Conservation (phyloP, 257 asterid genomes). For the Solanum pennellii region DNA sequence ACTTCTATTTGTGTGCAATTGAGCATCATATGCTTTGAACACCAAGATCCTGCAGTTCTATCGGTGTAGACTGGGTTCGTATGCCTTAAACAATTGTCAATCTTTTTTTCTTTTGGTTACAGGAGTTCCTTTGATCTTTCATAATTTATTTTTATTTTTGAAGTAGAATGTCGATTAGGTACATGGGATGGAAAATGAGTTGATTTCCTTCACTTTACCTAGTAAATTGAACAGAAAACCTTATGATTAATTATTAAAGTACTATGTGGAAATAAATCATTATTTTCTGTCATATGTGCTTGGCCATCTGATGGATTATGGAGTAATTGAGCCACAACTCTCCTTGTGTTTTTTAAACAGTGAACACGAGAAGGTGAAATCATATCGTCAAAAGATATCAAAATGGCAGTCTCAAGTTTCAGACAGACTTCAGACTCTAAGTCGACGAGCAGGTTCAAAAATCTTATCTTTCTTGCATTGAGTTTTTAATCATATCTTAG, state of each 20-base stretch:
- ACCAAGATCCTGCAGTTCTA: background rate
- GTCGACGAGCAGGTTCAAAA: conserved; percentile 59
- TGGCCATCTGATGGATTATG: background rate
- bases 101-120: background rate
- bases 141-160: background rate
- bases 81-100: background rate
- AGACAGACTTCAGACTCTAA: conserved; percentile 62
- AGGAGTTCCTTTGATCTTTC: background rate
- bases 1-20: background rate
- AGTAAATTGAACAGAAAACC: background rate
- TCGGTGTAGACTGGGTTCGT: background rate
- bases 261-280: background rate
- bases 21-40: background rate
- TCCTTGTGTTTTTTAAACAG: conserved; percentile 29
- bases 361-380: conserved; percentile 87
- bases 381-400: conserved; percentile 65
- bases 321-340: background rate
- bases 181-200: background rate
- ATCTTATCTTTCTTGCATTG: background rate
- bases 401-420: conserved; percentile 84
- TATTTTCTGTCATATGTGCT: background rate
- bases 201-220: background rate
- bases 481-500: background rate
- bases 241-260: background rate
- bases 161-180: background rate